These are phyloP conservation scores for Penicillium sp. DNA, from an alignment of 2,329 filamentous ascomycete species.

Conservation along the genomic window DNA sequence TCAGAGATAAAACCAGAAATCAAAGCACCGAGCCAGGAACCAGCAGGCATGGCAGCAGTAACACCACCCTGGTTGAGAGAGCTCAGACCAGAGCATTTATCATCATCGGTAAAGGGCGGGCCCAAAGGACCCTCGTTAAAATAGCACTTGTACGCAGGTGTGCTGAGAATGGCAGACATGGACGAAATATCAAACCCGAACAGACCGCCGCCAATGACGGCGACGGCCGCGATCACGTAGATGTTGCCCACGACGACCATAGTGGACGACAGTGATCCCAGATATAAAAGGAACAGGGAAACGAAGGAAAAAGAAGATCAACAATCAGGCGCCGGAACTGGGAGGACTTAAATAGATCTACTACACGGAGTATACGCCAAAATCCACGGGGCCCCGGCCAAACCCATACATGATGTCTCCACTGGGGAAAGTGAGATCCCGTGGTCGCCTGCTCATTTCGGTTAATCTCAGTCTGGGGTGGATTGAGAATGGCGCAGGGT, in stretches of 20 bases:
- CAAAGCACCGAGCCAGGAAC: conserved; percentile 61
- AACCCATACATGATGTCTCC: neutral
- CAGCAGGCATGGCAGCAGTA: conserved; percentile 66
- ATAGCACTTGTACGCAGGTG: conserved; percentile 59
- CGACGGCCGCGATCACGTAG: conserved; percentile 54
- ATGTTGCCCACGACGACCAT: conserved; percentile 47
- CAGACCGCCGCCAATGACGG: conserved; percentile 37
- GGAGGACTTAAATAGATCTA: conserved; percentile 3
- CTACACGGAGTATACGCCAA: neutral
- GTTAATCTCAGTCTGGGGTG: conserved; percentile 2
- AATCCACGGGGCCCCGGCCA: neutral
- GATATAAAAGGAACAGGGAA: neutral
- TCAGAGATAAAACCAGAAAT: conserved; percentile 54
- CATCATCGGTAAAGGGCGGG: conserved; percentile 51
- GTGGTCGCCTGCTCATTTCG: conserved; percentile 4
- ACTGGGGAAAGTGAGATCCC: neutral
- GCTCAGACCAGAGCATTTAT: conserved; percentile 44
- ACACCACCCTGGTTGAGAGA: conserved; percentile 60
- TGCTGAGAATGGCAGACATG: conserved; percentile 31
- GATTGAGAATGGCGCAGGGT: neutral
- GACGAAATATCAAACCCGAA: conserved; percentile 37
- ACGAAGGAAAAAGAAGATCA: neutral
- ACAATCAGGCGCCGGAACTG: neutral
- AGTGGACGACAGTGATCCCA: conserved; percentile 6
- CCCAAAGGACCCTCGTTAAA: conserved; percentile 55